Percentiles rank a stretch among this genome's conserved stretches.
Evolutionary conservation across 768 basidiomycete genomes (phyloP).

Genomic region (Lentinula raphanica): DNA sequence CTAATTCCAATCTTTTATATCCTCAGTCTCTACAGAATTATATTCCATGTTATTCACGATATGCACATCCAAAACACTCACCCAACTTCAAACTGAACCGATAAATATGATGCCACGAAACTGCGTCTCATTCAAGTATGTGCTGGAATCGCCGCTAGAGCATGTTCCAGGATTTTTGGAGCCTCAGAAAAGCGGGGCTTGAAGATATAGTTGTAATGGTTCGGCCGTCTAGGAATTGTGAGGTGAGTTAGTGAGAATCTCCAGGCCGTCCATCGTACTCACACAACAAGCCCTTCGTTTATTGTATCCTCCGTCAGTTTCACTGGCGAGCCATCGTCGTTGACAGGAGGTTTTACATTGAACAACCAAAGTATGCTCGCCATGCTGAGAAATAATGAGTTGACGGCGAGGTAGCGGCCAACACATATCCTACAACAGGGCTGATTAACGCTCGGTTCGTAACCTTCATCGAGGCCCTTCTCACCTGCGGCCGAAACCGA

Average conservation of each 20-base stretch:
- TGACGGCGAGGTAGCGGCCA: conserved; percentile 25
- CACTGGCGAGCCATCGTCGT: neutral
- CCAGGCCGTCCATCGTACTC: neutral
- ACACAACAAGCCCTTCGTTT: neutral
- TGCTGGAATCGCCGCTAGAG: neutral
- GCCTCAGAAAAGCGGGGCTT: neutral
- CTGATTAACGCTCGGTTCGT: no score
- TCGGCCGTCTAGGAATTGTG: neutral
- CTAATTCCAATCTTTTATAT: no score
- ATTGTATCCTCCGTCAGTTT: neutral
- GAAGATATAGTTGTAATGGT: neutral
- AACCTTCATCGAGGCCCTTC: no score
- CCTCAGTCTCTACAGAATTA: no score
- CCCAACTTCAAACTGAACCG: no score
- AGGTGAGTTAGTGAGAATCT: neutral
- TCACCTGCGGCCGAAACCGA: conserved; percentile 22
- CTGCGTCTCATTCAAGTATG: no score
- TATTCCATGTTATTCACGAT: no score
- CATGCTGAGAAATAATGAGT: conserved; percentile 23
- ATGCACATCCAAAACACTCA: no score
- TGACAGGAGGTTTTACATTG: neutral
- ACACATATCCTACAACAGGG: conserved; percentile 18
- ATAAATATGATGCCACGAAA: no score
- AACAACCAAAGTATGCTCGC: conserved; percentile 23
- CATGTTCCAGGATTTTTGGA: neutral